Conservation (phyloP, 225 moss, liverwort and hornwort genomes). For the Ulota crispa region DNA sequence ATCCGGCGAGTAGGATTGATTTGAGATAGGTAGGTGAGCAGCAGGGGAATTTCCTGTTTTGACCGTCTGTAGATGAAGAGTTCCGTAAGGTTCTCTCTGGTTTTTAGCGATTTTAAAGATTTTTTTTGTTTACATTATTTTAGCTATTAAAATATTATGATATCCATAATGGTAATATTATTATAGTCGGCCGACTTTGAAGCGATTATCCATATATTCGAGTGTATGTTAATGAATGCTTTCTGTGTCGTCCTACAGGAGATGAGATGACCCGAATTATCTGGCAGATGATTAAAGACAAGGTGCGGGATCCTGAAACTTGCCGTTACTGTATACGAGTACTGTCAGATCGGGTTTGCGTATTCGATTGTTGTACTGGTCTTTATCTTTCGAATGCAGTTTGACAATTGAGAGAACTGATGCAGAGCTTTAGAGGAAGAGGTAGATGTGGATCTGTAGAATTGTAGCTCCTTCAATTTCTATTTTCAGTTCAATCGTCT, state of each 20-base stretch:
- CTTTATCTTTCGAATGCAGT: neutral
- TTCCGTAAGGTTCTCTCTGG: neutral
- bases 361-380: neutral
- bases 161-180: neutral
- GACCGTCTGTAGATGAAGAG: neutral
- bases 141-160: neutral
- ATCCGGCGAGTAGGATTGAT: neutral
- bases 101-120: neutral
- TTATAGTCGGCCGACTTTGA: neutral
- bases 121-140: neutral
- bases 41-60: neutral
- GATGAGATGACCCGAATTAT: conserved; percentile 93
- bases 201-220: neutral
- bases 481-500: neutral
- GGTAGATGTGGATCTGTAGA: neutral
- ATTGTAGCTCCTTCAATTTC: neutral
- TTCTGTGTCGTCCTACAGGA: conserved; percentile 39
- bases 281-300: conserved; percentile 94
- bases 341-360: neutral
- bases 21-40: neutral
- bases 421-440: neutral
- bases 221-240: neutral
- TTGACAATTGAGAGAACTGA: neutral
- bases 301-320: conserved; percentile 36
- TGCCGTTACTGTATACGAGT: neutral